Evolutionary conservation across 176 grass and related monocot species (phyloP), one percentile per base, ranked within the genome.

Genomic region (Themeda triandra): DNA sequence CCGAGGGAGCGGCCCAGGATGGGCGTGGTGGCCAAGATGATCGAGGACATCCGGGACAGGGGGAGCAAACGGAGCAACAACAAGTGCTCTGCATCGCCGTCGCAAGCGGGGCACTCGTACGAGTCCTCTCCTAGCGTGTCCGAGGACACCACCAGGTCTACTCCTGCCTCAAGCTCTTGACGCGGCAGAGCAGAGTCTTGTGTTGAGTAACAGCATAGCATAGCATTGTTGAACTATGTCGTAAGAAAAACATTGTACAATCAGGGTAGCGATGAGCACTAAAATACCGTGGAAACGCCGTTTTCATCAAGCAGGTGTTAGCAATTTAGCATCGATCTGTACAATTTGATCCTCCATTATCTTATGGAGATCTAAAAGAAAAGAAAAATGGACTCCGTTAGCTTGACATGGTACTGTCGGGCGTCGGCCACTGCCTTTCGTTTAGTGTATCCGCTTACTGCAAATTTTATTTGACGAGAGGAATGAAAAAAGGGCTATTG

Each of bases 41-140:
- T 98, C 81, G 87, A 95, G 53, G 95, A 98, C 46, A 93, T 98
- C 83, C 90, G 85, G 66, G 88, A 98, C 41, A 95, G 95, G 67
- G 95, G 92, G 10, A 98, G 89, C 79, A 89, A 89, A 82, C 84
- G 92, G 60, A 91, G 85, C 68, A 83, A 80, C 53, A 56, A 58
- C 73, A 86, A 84, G 71, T 83, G 21, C 70, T 93, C 90, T 17
- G 87, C 87, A n/a, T 94, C 95, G 1, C 88, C 95, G 44, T 97
- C 90, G 14, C 73, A 83, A 1, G 79, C 51, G 39, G 80, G 44
- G 13, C 85, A 56, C 6, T 91, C 90, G 15, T 86, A 82, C 53
- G 92, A 92, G 59, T 88, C 92, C 7, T 98, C 92, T 13, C 90
- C 92, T 10, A 83, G 49, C 76, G 40, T 87, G 1, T 95, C 92